Evolutionary conservation across 1,284 basidiomycete genomes (phyloP), one percentile per base, ranked within the genome.

Genomic region (Tilletia walkeri): DNA sequence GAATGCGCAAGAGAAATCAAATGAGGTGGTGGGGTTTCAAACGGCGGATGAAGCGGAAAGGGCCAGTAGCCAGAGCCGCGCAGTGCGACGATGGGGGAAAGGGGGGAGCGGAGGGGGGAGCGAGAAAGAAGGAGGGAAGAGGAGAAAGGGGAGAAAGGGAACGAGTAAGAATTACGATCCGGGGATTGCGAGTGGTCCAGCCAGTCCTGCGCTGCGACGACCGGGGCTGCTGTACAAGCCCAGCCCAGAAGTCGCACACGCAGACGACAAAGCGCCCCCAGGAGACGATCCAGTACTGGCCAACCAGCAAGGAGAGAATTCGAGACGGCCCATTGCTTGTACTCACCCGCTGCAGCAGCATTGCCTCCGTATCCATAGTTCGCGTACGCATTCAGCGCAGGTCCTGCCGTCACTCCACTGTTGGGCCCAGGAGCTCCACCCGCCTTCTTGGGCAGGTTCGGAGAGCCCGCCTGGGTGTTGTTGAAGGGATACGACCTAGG

Each of bases 401-500:
- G 54, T 30, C 54, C 54, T n/a, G 54, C 54, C 34, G 54, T 34
- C 5, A 56, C n/a, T 56, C 20, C 20, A 5, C 3, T 45, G 41
- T 14, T 45, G 1, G 41, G 41, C 9, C 9, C 50, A 53, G 50
- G n/a, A 53, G n/a, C 30, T 10, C 50, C 50, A n/a, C 54, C 54
- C 10, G 54, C 54, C 54, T 56, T 56, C 20, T 56, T 56, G 18
- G 54, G 54, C 12, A 34, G 24, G 34, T 20, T 30, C 14, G 54
- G 54, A n/a, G 54, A 56, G 34, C 24, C 20, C 12, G 54, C 54
- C 54, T 56, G 54, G 5, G 54, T 30, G n/a, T 34, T 34, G 54
- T 56, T 56, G 54, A 56, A 56, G 54, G 54, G 54, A 34, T 56
- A 56, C 24, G 54, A 56, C 54, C 54, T 56, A 24, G 14, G 41